These are phyloP conservation scores for Ascochyta viciae-villosae DNA, from an alignment of 2,329 filamentous ascomycete genomes.

Conservation along the genomic window DNA sequence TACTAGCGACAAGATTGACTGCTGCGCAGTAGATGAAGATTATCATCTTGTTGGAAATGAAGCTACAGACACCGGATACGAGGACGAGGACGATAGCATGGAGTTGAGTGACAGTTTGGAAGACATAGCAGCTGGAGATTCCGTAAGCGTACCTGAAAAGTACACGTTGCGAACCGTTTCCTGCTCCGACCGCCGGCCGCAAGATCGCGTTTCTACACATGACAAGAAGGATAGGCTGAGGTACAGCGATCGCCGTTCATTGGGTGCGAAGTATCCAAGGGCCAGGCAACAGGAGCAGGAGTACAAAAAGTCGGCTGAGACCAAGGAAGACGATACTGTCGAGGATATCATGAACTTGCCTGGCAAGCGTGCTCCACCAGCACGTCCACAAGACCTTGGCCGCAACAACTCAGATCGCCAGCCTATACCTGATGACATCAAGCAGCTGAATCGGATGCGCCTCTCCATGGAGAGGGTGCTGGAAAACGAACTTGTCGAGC, in stretches of 20 bases:
- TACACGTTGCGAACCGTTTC: neutral
- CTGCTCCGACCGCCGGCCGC: neutral
- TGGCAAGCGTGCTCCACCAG: neutral
- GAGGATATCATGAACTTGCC: neutral
- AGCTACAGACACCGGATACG: constrained; percentile 18
- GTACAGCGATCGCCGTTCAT: neutral
- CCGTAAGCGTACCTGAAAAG: neutral
- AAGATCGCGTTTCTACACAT: constrained; percentile 7
- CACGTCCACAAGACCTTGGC: neutral
- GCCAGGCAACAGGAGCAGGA: neutral
- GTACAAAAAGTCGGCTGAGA: neutral
- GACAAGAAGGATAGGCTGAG: constrained; percentile 2
- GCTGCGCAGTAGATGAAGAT: neutral
- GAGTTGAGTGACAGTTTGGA: constrained; percentile 18
- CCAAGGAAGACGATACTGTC: neutral
- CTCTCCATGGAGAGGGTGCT: neutral
- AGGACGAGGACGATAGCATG: constrained; percentile 29
- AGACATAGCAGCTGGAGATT: neutral
- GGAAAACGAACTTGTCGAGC: neutral
- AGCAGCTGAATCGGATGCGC: neutral
- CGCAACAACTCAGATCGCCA: neutral
- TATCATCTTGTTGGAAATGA: constrained; percentile 12
- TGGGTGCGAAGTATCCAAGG: neutral
- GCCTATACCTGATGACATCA: neutral
- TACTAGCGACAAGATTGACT: neutral